Conservation (phyloP, 805 yeast species). For the Ogataea chonburiensis region DNA sequence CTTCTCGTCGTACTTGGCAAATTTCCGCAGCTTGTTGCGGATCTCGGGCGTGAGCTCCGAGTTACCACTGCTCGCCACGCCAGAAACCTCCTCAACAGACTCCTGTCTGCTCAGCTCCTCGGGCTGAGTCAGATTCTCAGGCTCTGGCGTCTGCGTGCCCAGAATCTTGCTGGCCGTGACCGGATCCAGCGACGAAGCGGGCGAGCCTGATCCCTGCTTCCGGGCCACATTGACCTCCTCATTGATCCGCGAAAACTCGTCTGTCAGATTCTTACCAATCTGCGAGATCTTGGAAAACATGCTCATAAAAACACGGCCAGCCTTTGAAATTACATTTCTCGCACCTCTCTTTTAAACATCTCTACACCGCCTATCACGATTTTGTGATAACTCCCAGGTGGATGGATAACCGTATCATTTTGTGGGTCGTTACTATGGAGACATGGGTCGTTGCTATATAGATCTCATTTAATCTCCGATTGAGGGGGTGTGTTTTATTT, state of each 20-base stretch:
- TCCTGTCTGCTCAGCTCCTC: conserved; percentile 31
- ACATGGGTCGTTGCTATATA: too few relatives aligned
- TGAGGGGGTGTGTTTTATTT: too few relatives aligned
- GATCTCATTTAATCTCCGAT: too few relatives aligned
- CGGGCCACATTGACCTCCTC: conserved; percentile 31
- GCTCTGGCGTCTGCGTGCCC: conserved; percentile 46
- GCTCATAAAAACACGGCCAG: background rate
- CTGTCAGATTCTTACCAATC: conserved; percentile 59
- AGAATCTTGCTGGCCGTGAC: conserved; percentile 35
- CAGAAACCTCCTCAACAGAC: conserved; percentile 1
- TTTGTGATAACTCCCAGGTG: too few relatives aligned
- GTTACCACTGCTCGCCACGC: background rate
- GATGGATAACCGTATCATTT: too few relatives aligned
- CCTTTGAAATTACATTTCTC: conserved; percentile 1
- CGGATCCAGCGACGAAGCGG: conserved; percentile 22
- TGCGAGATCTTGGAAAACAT: conserved; percentile 63
- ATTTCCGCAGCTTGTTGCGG: conserved; percentile 65
- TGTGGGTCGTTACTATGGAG: too few relatives aligned
- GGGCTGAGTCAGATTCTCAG: conserved; percentile 46
- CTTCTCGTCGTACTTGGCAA: conserved; percentile 83
- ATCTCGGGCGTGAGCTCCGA: conserved; percentile 54
- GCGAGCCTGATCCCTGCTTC: conserved; percentile 19
- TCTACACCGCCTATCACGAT: conserved; percentile 5
- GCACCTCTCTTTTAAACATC: background rate
- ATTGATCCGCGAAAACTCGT: conserved; percentile 47